Percentiles rank a stretch among this genome's conserved stretches.
phyloP scores from a whole-genome alignment of 1,284 basidiomycete species.

The Pseudozyma flocculosa region DNA sequence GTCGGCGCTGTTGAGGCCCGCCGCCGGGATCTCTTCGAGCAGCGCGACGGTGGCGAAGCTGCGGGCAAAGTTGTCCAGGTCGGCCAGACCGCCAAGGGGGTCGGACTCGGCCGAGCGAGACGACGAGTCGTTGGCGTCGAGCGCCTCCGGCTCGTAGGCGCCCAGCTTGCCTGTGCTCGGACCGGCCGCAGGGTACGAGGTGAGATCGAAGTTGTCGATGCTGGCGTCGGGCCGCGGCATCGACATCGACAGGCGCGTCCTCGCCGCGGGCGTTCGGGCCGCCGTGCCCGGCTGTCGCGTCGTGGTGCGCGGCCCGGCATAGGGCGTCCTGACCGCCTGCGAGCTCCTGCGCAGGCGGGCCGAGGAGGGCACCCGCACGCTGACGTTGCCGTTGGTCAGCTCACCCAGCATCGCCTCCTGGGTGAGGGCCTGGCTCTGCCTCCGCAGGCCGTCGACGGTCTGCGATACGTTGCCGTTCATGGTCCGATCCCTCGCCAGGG shows the following conservation, averaged over 20 bases:
- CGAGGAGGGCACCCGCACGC: slow-evolving; percentile 16
- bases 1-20: not conserved
- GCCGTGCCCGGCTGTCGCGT: slow-evolving; percentile 6
- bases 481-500: slow-evolving; percentile 24
- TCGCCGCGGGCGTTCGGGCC: slow-evolving; percentile 10
- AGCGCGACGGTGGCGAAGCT: slow-evolving; percentile 40
- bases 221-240: slow-evolving; percentile 22
- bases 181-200: slow-evolving; percentile 1
- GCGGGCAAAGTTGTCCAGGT: slow-evolving; percentile 37
- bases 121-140: not conserved
- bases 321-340: slow-evolving; percentile 27
- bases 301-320: slow-evolving; percentile 22
- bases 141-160: not conserved
- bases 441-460: slow-evolving; percentile 31
- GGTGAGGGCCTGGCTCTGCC: slow-evolving; percentile 19
- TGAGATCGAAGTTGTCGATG: slow-evolving; percentile 11
- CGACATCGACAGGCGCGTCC: slow-evolving; percentile 20
- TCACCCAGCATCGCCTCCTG: slow-evolving; percentile 34
- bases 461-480: slow-evolving; percentile 28
- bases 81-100: slow-evolving; percentile 18
- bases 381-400: slow-evolving; percentile 11
- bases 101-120: slow-evolving; percentile 1
- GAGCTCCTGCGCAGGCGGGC: slow-evolving; percentile 30
- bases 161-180: not conserved
- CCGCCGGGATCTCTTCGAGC: slow-evolving; percentile 36